Evolutionary conservation across 139 green algal species (phyloP).

Genomic region (Micractinium sp.): DNA sequence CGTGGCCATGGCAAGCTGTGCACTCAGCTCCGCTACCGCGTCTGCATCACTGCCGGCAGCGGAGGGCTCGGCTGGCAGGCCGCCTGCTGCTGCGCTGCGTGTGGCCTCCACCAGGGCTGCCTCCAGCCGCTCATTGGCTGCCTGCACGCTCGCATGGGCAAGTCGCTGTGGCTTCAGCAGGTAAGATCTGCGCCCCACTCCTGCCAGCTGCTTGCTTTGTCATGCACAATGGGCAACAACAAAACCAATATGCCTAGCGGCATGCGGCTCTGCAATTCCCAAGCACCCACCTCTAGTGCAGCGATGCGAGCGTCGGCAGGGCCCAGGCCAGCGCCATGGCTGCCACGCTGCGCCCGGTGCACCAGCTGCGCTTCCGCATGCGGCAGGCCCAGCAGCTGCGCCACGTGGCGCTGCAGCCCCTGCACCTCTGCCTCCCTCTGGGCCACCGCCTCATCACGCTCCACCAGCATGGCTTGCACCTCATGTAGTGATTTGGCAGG

Average conservation of each 20-base stretch:
- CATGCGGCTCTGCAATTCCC: not conserved
- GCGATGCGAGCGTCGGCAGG: not conserved
- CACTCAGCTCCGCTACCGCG: not conserved
- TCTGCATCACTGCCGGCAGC: not conserved
- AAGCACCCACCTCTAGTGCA: slow-evolving; percentile 5
- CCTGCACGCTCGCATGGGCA: not conserved
- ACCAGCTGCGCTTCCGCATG: not conserved
- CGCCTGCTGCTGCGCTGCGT: not conserved
- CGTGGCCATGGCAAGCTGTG: slow-evolving; percentile 5
- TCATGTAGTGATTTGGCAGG: not conserved
- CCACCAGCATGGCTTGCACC: slow-evolving; percentile 9
- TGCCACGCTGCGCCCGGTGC: not conserved
- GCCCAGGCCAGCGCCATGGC: not conserved
- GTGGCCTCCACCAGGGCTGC: slow-evolving; percentile 9
- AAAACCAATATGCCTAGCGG: too few relatives aligned
- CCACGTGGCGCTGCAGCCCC: not conserved
- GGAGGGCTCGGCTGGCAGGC: not conserved
- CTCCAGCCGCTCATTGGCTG: slow-evolving; percentile 18
- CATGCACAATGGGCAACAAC: too few relatives aligned
- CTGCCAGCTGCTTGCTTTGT: too few relatives aligned
- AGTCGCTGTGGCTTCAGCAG: too few relatives aligned
- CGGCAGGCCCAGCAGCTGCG: slow-evolving; percentile 1
- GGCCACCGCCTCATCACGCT: slow-evolving; percentile 4
- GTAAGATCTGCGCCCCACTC: too few relatives aligned
- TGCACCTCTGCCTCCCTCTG: slow-evolving; percentile 18